Base-by-base conservation (phyloP, 768 basidiomycete genomes). In the Trametes cinnabarina region DNA sequence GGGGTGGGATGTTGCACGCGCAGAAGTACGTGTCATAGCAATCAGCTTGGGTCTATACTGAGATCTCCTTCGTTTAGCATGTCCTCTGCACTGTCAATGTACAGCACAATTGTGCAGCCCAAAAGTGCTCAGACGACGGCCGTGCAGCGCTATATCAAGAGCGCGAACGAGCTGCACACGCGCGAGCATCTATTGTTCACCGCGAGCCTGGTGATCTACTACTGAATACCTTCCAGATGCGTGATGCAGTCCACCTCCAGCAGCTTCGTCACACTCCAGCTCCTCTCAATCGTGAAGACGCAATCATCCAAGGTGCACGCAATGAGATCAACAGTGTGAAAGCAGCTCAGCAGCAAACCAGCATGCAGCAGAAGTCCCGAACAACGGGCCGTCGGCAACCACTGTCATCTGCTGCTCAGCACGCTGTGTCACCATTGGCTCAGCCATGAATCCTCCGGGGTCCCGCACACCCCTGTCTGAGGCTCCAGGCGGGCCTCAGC, bases 71-170 rank as follows among this genome's bases (percentile, higher is more conserved):
- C 30, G 30, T 6, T 32, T 11, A 56, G 55, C 34, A 39, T 34
- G 10, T 58, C 4, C 30, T 58, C 3, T 51, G 57, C 30, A 37
- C 57, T 1, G 49, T 58, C 2, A 58, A 58, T 23, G 49, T 51
- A 2, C 57, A 58, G 25, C 57, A 58, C 34, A 58, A 58, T 23
- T 58, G 57, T 35, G 42, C 49, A 14, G 12, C 17, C 3, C 32
- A 52, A 28, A n/a, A 44, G 17, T 58, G 57, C 40, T 4, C 17
- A 1, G 48, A n/a, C 19, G 28, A 7, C 5, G 43, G 15, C n/a
- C n/a, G 15, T 1, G 26, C 48, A 1, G 5, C 22, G 19, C 30
- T 37, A 10, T 35, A 20, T 32, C 30, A 32, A 11, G 30, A 32
- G 30, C 30, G 30, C 5, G 30, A 32, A 11, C 30, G 30, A 6